Conservation (phyloP, 345 rosid species). For the Garcia nutans region DNA sequence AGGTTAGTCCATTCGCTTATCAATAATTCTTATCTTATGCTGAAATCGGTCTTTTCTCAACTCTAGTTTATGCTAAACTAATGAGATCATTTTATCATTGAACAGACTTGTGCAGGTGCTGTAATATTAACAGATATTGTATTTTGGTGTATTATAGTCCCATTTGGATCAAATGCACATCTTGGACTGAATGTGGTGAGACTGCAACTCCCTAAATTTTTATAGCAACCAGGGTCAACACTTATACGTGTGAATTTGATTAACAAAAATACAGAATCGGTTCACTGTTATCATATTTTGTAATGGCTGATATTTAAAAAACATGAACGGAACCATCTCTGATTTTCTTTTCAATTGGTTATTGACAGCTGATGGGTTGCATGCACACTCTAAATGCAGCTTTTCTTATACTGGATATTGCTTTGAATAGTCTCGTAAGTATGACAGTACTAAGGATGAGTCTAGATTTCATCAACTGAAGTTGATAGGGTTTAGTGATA, state of each 20-base stretch:
- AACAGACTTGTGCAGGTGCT: conserved; percentile 80
- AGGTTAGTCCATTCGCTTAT: conserved; percentile 42
- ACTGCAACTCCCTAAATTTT: background rate
- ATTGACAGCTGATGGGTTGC: conserved; percentile 72
- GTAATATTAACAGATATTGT: conserved; percentile 67
- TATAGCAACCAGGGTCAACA: too few species aligned
- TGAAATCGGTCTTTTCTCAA: background rate
- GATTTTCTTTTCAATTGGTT: background rate
- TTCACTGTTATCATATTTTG: too few species aligned
- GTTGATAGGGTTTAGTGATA: background rate
- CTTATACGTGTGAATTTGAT: too few species aligned
- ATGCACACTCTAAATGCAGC: conserved; percentile 70
- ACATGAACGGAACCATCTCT: background rate
- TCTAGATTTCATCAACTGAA: background rate
- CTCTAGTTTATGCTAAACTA: conserved; percentile 9
- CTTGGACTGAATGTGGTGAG: conserved; percentile 63
- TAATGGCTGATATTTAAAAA: background rate
- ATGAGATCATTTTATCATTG: background rate
- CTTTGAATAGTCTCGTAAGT: conserved; percentile 75
- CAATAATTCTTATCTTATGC: background rate
- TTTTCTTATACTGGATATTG: conserved; percentile 59
- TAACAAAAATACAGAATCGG: too few species aligned
- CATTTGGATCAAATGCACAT: conserved; percentile 58
- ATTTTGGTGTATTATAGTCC: conserved; percentile 75
- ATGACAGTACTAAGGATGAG: background rate